phyloP scores from a whole-genome alignment of 768 basidiomycete genomes.

The Mycena crocata region DNA sequence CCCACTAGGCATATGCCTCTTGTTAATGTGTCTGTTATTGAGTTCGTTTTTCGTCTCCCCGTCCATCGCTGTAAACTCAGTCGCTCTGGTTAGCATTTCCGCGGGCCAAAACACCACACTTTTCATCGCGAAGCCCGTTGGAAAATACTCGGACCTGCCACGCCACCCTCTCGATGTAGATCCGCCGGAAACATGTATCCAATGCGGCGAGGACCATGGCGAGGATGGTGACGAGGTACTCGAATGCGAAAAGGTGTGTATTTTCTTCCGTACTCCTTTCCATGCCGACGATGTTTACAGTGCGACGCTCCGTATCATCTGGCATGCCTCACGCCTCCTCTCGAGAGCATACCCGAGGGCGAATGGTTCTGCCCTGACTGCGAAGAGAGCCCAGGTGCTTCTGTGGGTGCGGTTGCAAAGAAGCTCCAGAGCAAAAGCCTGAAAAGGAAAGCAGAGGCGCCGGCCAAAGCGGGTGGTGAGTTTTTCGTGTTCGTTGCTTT shows the following conservation, averaged over 20 bases:
- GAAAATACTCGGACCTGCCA: slow-evolving; percentile 80
- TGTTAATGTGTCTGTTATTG: slow-evolving; percentile 81
- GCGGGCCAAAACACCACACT: slow-evolving; percentile 89
- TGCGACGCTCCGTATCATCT: slow-evolving; percentile 93
- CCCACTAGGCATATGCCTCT: slow-evolving; percentile 79
- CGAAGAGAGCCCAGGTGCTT: slow-evolving; percentile 65
- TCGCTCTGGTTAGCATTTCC: slow-evolving; percentile 65
- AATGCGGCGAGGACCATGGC: slow-evolving; percentile 77
- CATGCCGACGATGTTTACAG: slow-evolving; percentile 50
- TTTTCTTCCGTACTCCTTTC: slow-evolving; percentile 9
- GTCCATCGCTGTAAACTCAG: slow-evolving; percentile 4
- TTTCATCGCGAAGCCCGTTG: slow-evolving; percentile 82
- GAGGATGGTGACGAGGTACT: slow-evolving; percentile 76
- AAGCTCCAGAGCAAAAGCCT: slow-evolving; percentile 38
- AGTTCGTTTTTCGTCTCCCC: slow-evolving; percentile 56
- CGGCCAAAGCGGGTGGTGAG: slow-evolving; percentile 17
- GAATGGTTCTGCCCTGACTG: slow-evolving; percentile 95
- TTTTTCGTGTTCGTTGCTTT: not conserved
- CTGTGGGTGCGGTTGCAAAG: slow-evolving; percentile 54
- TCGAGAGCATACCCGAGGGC: slow-evolving; percentile 82
- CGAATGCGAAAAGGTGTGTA: slow-evolving; percentile 88
- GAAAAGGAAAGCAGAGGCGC: slow-evolving; percentile 31
- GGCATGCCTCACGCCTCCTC: slow-evolving; percentile 82
- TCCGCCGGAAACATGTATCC: slow-evolving; percentile 75
- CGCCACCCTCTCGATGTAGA: slow-evolving; percentile 82